A percentile compares a stretch with the other conserved stretches of the same genome.
These are phyloP conservation scores for Candida mattraensis DNA, from an alignment of 805 yeast genomes.

Conservation along the genomic window DNA sequence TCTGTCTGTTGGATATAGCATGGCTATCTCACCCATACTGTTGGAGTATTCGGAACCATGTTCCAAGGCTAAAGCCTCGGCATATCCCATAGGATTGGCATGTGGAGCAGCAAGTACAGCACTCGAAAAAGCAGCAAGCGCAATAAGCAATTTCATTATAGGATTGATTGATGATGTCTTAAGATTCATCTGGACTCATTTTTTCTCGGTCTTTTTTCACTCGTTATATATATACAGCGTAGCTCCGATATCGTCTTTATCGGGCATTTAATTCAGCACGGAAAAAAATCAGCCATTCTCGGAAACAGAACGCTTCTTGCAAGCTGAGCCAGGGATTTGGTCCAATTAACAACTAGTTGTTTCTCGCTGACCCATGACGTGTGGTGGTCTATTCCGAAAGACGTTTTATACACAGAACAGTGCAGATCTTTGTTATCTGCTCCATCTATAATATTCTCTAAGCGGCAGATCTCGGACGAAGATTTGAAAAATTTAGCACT, in stretches of 20 bases:
- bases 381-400: too few species aligned
- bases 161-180: too few species aligned
- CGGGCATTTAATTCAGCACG: conserved; percentile 5
- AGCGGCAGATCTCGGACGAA: too few species aligned
- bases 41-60: conserved; percentile 39
- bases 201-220: neutral
- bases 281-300: conserved; percentile 1
- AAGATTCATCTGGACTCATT: too few species aligned
- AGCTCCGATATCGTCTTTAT: conserved; percentile 12
- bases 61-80: conserved; percentile 34
- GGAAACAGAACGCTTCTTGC: neutral
- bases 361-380: too few species aligned
- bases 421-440: too few species aligned
- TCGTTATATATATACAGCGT: conserved; percentile 3
- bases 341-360: too few species aligned
- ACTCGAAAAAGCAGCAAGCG: conserved; percentile 15
- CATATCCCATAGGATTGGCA: conserved; percentile 33
- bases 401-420: too few species aligned
- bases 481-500: too few species aligned
- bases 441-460: too few species aligned
- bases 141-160: conserved; percentile 14
- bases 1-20: conserved; percentile 43
- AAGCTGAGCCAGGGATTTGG: too few species aligned
- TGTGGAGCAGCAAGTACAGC: conserved; percentile 22
- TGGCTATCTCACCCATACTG: conserved; percentile 41